phyloP scores from a whole-genome alignment of 2,329 filamentous ascomycete species.

The Cyclaneusma minus region DNA sequence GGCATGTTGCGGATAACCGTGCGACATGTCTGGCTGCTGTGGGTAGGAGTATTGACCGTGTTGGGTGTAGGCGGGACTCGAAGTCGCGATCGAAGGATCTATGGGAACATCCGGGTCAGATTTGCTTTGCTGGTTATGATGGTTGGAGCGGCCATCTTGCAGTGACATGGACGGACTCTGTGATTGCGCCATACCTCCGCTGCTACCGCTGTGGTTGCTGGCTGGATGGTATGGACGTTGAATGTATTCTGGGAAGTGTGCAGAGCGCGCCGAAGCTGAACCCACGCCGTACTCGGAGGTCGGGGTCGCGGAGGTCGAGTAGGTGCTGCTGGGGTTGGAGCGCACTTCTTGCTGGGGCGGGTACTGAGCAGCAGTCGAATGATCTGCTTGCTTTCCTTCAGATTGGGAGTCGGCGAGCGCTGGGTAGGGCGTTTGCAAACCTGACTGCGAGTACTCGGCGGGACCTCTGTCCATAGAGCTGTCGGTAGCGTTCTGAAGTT shows the following conservation, averaged over 20 bases:
- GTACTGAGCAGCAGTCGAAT: conserved; percentile 85
- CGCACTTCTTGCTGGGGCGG: conserved; percentile 68
- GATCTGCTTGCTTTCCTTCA: conserved; percentile 79
- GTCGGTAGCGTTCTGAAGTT: conserved; percentile 12
- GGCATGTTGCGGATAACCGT: conserved; percentile 52
- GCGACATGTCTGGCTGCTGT: conserved; percentile 72
- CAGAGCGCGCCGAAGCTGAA: conserved; percentile 60
- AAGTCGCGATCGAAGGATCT: conserved; percentile 94
- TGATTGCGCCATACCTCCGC: conserved; percentile 94
- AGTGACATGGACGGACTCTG: conserved; percentile 93
- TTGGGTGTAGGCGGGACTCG: conserved; percentile 81
- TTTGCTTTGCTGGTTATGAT: conserved; percentile 64
- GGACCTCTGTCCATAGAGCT: conserved; percentile 44
- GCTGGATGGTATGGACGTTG: conserved; percentile 72
- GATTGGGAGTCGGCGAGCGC: conserved; percentile 56
- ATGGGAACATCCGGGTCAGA: conserved; percentile 97
- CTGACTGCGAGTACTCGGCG: conserved; percentile 72
- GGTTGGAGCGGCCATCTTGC: conserved; percentile 62
- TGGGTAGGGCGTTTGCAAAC: conserved; percentile 64
- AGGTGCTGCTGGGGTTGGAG: conserved; percentile 37
- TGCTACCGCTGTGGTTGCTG: conserved; percentile 55
- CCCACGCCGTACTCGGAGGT: conserved; percentile 80
- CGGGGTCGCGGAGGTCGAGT: conserved; percentile 66
- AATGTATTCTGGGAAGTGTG: conserved; percentile 76
- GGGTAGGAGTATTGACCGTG: conserved; percentile 74